phyloP scores from a whole-genome alignment of 495 filamentous ascomycete genomes.

The Staphylotrichum tortipilum region DNA sequence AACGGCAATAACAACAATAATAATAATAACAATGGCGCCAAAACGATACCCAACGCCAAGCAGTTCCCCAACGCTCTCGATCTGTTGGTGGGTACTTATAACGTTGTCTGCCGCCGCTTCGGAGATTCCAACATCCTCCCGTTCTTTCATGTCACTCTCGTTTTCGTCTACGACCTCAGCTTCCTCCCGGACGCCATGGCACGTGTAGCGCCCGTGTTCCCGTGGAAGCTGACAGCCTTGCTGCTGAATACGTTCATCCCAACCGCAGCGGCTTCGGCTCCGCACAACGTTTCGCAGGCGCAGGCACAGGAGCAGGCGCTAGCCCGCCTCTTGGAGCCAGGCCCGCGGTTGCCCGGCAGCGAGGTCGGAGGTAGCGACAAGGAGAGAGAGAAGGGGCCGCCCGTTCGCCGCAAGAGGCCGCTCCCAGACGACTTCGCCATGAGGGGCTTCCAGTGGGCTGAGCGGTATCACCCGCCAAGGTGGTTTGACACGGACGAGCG shows the following conservation, averaged over 20 bases:
- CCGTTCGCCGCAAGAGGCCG: slow-evolving; percentile 33
- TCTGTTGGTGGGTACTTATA: slow-evolving; percentile 26
- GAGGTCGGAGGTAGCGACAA: not conserved
- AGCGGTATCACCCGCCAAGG: slow-evolving; percentile 54
- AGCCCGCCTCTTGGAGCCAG: not conserved
- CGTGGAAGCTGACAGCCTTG: slow-evolving; percentile 55
- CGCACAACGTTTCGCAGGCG: not conserved
- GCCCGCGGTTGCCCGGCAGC: not conserved
- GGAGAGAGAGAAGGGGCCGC: slow-evolving; percentile 32
- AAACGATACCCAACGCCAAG: slow-evolving; percentile 1
- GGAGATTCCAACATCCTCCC: slow-evolving; percentile 59
- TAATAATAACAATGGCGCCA: no score
- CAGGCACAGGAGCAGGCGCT: not conserved
- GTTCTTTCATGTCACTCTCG: slow-evolving; percentile 58
- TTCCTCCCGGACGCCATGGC: slow-evolving; percentile 43
- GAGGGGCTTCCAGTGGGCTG: slow-evolving; percentile 64
- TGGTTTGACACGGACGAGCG: slow-evolving; percentile 59
- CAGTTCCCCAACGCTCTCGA: slow-evolving; percentile 22
- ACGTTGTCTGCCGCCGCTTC: slow-evolving; percentile 50
- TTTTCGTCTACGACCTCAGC: slow-evolving; percentile 56
- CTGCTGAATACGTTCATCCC: slow-evolving; percentile 58
- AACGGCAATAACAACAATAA: no score
- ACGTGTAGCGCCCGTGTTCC: slow-evolving; percentile 38
- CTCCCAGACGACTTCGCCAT: slow-evolving; percentile 79
- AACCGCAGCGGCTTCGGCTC: slow-evolving; percentile 17